These are phyloP conservation scores for Penium margaritaceum DNA, from an alignment of 139 green algal genomes.

Conservation along the genomic window DNA sequence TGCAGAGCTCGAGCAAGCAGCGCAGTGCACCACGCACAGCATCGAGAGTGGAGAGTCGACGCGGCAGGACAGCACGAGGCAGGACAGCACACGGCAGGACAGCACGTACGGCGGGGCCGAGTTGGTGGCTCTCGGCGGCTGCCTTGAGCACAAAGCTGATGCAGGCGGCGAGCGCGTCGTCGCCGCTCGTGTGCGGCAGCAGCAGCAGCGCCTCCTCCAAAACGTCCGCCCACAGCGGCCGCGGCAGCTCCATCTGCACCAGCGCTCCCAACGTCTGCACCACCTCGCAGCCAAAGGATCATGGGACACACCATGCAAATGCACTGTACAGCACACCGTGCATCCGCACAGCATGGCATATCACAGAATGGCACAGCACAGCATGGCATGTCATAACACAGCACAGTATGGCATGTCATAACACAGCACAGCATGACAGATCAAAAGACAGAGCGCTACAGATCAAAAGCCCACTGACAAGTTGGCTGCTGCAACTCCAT, in stretches of 20 bases:
- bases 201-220: constrained; percentile 24
- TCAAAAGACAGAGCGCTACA: constrained; percentile 18
- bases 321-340: neutral
- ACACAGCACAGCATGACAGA: no score
- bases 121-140: constrained; percentile 15
- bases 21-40: no score
- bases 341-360: neutral
- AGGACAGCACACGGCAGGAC: no score
- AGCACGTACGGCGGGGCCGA: constrained; percentile 26
- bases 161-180: constrained; percentile 26
- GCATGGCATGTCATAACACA: no score
- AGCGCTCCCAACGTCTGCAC: constrained; percentile 47
- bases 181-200: constrained; percentile 3
- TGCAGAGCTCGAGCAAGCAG: no score
- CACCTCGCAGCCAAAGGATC: neutral
- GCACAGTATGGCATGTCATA: no score
- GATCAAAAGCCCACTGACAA: no score
- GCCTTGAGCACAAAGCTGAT: constrained; percentile 40
- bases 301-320: neutral
- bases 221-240: constrained; percentile 36
- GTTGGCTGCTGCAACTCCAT: no score
- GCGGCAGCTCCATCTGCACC: constrained; percentile 45
- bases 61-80: no score
- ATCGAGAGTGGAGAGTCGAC: no score
- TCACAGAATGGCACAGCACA: no score